phyloP scores from a whole-genome alignment of 1,284 basidiomycete genomes.

The Boletus smithii region DNA sequence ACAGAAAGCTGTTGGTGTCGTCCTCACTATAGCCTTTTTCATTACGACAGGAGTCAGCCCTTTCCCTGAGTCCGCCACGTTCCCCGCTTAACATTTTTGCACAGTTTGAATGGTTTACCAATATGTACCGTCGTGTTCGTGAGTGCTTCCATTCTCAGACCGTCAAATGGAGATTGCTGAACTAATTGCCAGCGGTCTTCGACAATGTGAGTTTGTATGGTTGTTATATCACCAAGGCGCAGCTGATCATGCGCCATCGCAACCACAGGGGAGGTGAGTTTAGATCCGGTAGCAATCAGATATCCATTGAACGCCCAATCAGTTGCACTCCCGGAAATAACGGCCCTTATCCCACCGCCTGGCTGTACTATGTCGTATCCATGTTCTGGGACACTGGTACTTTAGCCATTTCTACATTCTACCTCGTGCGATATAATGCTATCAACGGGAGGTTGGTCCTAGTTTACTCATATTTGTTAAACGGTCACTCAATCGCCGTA shows the following conservation, averaged over 20 bases:
- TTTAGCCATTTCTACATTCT: slow-evolving; percentile 36
- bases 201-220: slow-evolving; percentile 19
- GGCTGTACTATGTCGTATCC: slow-evolving; percentile 41
- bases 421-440: slow-evolving; percentile 30
- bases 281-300: background rate
- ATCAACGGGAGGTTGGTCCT: slow-evolving; percentile 27
- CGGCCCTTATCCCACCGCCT: slow-evolving; percentile 29
- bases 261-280: slow-evolving; percentile 28
- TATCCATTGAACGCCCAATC: background rate
- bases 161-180: slow-evolving; percentile 10
- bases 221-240: background rate
- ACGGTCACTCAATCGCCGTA: slow-evolving; percentile 9
- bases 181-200: slow-evolving; percentile 17
- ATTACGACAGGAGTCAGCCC: slow-evolving; percentile 21
- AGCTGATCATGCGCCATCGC: slow-evolving; percentile 5
- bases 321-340: slow-evolving; percentile 39
- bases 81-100: background rate
- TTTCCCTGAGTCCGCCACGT: background rate
- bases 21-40: slow-evolving; percentile 19
- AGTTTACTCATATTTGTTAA: background rate
- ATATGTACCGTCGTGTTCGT: slow-evolving; percentile 30
- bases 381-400: slow-evolving; percentile 41
- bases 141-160: slow-evolving; percentile 8
- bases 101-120: slow-evolving; percentile 33
- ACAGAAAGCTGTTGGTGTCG: slow-evolving; percentile 18